Evolutionary conservation across 2,329 filamentous ascomycete genomes (phyloP).

Genomic region (Ophiostoma ulmi): DNA sequence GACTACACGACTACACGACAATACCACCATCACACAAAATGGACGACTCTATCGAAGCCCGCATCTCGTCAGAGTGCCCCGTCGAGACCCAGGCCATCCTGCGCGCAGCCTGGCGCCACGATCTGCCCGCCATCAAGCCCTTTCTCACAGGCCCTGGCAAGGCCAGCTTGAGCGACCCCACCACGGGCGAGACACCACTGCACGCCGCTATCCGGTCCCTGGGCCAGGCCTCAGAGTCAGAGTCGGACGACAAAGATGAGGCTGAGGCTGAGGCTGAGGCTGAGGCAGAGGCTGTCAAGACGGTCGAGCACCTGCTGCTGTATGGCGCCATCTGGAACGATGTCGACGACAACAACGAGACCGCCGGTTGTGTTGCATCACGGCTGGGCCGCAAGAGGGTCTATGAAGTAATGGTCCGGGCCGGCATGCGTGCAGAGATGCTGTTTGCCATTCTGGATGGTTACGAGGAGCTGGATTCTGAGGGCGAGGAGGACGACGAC

Average conservation of each 20-base stretch:
- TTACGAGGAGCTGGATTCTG: slow-evolving; percentile 67
- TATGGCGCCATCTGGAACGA: slow-evolving; percentile 98
- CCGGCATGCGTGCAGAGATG: slow-evolving; percentile 85
- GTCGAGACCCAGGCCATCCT: slow-evolving; percentile 48
- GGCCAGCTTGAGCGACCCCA: slow-evolving; percentile 74
- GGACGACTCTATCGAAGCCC: slow-evolving; percentile 47
- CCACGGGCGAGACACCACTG: slow-evolving; percentile 79
- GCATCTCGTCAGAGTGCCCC: slow-evolving; percentile 51
- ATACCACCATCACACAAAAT: slow-evolving; percentile 33
- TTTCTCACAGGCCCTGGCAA: slow-evolving; percentile 60
- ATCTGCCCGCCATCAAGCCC: slow-evolving; percentile 61
- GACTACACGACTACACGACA: slow-evolving; percentile 16
- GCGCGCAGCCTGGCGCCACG: slow-evolving; percentile 52
- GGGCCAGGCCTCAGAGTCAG: background rate
- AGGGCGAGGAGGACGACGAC: slow-evolving; percentile 44
- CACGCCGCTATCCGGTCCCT: slow-evolving; percentile 78
- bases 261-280: background rate
- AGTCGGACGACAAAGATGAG: background rate
- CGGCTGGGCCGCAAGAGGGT: slow-evolving; percentile 62
- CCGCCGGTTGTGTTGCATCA: slow-evolving; percentile 79
- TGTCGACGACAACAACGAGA: slow-evolving; percentile 78
- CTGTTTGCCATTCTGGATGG: slow-evolving; percentile 75
- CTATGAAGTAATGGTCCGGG: slow-evolving; percentile 80
- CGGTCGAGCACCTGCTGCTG: slow-evolving; percentile 72
- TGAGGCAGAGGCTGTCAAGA: slow-evolving; percentile 41